Percentiles rank a stretch among this genome's conserved stretches.
Conservation (phyloP, 2,329 filamentous ascomycete species). For the Fusarium liriodendri region DNA sequence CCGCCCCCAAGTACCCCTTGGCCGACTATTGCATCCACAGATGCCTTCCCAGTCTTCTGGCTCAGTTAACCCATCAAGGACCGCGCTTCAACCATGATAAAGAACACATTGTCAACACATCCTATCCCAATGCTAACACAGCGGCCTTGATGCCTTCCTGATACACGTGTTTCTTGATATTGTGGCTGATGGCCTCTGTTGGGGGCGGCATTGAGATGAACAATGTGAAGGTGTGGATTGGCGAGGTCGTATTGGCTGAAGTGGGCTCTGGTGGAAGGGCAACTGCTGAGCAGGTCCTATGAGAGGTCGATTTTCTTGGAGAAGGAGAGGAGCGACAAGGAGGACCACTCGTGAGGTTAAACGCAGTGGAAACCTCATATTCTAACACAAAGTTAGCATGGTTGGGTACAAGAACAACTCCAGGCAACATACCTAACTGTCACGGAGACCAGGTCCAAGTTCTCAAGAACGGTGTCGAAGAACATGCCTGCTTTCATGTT, state of each 20-base stretch:
- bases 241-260: neutral
- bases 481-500: conserved; percentile 8
- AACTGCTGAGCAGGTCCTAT: conserved; percentile 17
- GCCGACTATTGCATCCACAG: too few species aligned
- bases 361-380: neutral
- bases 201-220: too few species aligned
- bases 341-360: neutral
- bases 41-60: too few species aligned
- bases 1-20: too few species aligned
- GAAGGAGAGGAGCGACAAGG: conserved; percentile 2
- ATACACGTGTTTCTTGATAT: too few species aligned
- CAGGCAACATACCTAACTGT: neutral
- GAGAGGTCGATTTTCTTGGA: conserved; percentile 41
- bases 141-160: too few species aligned
- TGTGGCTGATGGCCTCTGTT: too few species aligned
- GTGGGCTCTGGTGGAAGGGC: neutral
- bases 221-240: neutral
- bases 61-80: too few species aligned
- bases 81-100: too few species aligned
- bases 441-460: neutral
- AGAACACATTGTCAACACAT: too few species aligned
- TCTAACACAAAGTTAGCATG: neutral
- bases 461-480: neutral
- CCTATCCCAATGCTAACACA: too few species aligned
- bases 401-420: rapidly evolving